A percentile compares a stretch with the other conserved stretches of the same genome.
Evolutionary conservation across 2,329 filamentous ascomycete species (phyloP).

Genomic region (Pseudogymnoascus sp.): DNA sequence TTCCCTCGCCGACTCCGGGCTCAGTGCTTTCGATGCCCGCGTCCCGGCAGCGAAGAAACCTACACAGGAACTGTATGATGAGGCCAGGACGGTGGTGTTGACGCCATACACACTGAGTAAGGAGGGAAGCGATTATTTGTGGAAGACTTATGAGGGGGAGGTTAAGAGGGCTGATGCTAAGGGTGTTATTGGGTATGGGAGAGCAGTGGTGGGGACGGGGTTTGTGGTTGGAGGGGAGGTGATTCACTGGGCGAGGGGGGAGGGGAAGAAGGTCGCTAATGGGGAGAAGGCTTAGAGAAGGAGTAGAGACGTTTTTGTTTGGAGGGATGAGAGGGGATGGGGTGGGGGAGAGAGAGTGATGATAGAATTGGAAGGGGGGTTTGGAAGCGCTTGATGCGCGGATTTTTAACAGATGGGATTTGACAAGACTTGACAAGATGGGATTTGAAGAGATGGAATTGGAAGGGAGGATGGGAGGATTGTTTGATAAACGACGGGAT

Average conservation of each 20-base stretch:
- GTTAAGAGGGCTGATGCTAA: constrained; percentile 56
- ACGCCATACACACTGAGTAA: constrained; percentile 54
- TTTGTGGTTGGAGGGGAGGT: constrained; percentile 59
- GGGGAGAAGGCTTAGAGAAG: constrained; percentile 33
- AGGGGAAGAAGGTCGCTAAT: constrained; percentile 45
- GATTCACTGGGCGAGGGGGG: constrained; percentile 54
- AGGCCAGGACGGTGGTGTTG: constrained; percentile 52
- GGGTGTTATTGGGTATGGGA: constrained; percentile 56
- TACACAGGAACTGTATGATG: constrained; percentile 58
- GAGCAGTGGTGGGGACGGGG: constrained; percentile 59
- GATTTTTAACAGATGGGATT: no score
- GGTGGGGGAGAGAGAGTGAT: neutral
- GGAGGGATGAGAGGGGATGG: no score
- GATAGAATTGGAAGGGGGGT: neutral
- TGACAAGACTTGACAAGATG: no score
- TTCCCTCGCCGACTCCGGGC: constrained; percentile 61
- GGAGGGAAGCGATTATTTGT: constrained; percentile 54
- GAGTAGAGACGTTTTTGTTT: no score
- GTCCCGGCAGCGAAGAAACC: constrained; percentile 71
- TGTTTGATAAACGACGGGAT: no score
- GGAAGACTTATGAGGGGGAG: constrained; percentile 48
- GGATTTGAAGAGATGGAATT: no score
- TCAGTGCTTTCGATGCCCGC: constrained; percentile 58
- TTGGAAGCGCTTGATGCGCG: no score
- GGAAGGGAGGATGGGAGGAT: no score